A percentile compares a stretch with the other conserved stretches of the same genome.
Conservation (phyloP, 169 alveolate genomes). For the Plasmodium yoelii region DNA sequence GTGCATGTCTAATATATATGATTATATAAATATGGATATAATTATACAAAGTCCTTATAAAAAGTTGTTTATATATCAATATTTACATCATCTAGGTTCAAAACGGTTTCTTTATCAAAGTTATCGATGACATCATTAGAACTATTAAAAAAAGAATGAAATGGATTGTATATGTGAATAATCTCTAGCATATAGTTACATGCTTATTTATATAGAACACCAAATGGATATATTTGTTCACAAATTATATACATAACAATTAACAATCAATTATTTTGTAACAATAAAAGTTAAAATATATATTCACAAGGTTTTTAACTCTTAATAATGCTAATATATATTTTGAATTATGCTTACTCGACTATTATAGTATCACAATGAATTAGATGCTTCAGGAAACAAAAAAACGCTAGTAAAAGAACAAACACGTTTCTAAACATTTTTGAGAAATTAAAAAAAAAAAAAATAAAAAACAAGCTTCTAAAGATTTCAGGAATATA, state of each 20-base stretch:
- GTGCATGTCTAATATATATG: background rate
- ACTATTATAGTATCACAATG: conserved; percentile 67
- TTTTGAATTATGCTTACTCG: conserved; percentile 47
- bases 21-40: conserved; percentile 13
- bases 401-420: conserved; percentile 34
- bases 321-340: background rate
- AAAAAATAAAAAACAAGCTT: conserved; percentile 14
- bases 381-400: conserved; percentile 24
- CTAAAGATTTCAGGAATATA: conserved; percentile 5
- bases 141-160: conserved; percentile 19
- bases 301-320: too few species aligned
- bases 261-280: too few species aligned
- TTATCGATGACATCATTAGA: conserved; percentile 35
- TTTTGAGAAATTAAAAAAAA: conserved; percentile 34
- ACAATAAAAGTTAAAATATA: too few species aligned
- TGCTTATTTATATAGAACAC: background rate
- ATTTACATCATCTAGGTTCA: conserved; percentile 64
- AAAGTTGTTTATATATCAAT: background rate
- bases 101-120: conserved; percentile 57
- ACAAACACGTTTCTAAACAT: conserved; percentile 43
- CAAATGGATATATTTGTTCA: too few species aligned
- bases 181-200: background rate
- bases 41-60: background rate
- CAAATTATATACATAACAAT: too few species aligned
- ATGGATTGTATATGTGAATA: background rate